Conservation (phyloP, 257 asterid species). For the Forsythia viridissima region DNA sequence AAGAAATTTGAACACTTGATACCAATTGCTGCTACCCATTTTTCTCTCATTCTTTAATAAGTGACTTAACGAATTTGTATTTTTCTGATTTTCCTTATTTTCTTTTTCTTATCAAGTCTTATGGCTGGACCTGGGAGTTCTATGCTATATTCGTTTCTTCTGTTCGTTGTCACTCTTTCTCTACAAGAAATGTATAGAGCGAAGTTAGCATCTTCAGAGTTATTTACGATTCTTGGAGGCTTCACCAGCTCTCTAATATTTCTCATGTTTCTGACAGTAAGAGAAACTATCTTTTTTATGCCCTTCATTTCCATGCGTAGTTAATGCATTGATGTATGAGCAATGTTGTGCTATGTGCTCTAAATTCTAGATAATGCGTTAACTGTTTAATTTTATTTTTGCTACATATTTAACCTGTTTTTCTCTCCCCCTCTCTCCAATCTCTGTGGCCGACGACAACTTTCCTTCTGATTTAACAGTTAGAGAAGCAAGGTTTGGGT, state of each 20-base stretch:
- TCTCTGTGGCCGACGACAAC: background rate
- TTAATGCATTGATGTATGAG: conserved; percentile 1
- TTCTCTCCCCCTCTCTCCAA: background rate
- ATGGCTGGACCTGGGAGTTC: conserved; percentile 94
- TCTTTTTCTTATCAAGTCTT: conserved; percentile 10
- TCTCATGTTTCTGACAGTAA: conserved; percentile 70
- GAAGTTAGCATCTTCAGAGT: conserved; percentile 84
- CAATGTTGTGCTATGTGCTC: background rate
- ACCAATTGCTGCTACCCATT: background rate
- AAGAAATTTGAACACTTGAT: background rate
- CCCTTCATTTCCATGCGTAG: background rate
- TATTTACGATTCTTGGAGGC: conserved; percentile 92
- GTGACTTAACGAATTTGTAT: conserved; percentile 8
- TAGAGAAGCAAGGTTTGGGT: background rate
- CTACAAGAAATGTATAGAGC: conserved; percentile 79
- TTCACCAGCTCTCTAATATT: conserved; percentile 83
- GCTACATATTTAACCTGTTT: background rate
- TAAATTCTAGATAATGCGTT: background rate
- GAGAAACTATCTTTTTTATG: conserved; percentile 18
- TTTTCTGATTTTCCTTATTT: background rate
- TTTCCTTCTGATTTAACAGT: background rate
- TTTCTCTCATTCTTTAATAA: background rate
- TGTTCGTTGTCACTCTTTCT: conserved; percentile 72
- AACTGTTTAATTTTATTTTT: background rate
- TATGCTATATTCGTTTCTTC: conserved; percentile 76